phyloP scores from a whole-genome alignment of 1,284 basidiomycete genomes.

The Ustilago nuda region DNA sequence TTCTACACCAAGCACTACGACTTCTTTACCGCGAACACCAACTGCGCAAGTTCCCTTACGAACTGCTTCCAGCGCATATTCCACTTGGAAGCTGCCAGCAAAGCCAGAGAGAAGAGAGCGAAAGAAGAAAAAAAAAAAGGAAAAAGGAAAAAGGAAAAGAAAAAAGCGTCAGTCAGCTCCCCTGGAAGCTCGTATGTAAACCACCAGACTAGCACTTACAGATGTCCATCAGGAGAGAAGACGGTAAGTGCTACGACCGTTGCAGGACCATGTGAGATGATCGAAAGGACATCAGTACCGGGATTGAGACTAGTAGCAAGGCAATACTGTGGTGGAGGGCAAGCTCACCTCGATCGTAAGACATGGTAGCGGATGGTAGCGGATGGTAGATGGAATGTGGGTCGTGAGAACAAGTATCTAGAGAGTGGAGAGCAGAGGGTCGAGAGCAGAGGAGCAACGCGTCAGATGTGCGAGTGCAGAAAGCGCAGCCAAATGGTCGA shows the following conservation, averaged over 20 bases:
- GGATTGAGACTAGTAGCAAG: background rate
- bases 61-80: constrained; percentile 97
- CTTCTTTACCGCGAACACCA: constrained; percentile 92
- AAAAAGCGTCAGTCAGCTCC: background rate
- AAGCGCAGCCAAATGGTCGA: constrained; percentile 2
- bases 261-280: background rate
- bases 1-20: constrained; percentile 97
- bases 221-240: constrained; percentile 92
- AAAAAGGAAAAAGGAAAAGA: background rate
- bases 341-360: constrained; percentile 59
- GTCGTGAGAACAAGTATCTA: constrained; percentile 7
- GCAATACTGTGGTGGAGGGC: background rate
- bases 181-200: background rate
- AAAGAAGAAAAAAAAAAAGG: background rate
- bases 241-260: constrained; percentile 79
- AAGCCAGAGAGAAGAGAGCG: background rate
- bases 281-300: background rate
- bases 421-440: constrained; percentile 6
- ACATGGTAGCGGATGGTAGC: constrained; percentile 30
- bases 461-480: constrained; percentile 11
- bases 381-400: background rate
- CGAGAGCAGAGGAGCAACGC: constrained; percentile 24
- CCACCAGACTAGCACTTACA: constrained; percentile 67
- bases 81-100: constrained; percentile 76
- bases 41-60: constrained; percentile 97